Evolutionary conservation across 805 yeast species (phyloP).

Genomic region (Starmerella sp.): DNA sequence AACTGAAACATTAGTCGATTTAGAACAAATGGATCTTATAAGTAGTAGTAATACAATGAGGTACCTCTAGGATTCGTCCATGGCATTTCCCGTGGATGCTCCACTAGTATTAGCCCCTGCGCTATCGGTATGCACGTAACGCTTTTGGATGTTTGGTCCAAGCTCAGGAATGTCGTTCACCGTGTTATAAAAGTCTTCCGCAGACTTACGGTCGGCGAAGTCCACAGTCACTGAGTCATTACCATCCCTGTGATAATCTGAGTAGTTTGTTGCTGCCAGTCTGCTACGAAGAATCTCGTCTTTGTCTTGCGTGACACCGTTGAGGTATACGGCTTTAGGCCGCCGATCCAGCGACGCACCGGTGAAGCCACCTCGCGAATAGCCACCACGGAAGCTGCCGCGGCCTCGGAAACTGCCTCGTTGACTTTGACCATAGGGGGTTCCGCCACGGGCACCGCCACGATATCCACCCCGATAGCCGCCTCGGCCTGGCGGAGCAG

Average conservation of each 20-base stretch:
- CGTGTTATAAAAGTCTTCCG: conserved; percentile 30
- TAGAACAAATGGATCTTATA: too few species aligned
- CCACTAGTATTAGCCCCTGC: background rate
- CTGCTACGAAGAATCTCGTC: conserved; percentile 29
- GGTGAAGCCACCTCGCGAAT: conserved; percentile 20
- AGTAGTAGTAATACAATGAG: background rate
- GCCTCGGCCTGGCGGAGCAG: conserved; percentile 1
- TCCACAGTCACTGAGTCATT: conserved; percentile 19
- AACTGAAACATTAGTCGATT: too few species aligned
- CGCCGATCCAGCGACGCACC: conserved; percentile 30
- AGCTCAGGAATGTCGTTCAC: conserved; percentile 25
- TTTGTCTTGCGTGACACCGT: conserved; percentile 25
- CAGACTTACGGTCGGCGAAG: conserved; percentile 30
- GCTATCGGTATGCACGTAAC: conserved; percentile 20
- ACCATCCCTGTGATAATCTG: conserved; percentile 17
- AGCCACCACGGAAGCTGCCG: conserved; percentile 24
- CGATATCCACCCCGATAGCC: conserved; percentile 5
- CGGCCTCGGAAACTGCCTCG: conserved; percentile 20
- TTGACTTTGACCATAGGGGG: conserved; percentile 12
- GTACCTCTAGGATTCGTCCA: conserved; percentile 1
- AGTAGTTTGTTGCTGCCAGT: conserved; percentile 22
- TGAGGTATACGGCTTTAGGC: conserved; percentile 30
- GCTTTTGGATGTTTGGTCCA: conserved; percentile 24
- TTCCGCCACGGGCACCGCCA: conserved; percentile 9
- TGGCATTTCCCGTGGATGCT: background rate